Evolutionary conservation across 768 basidiomycete species (phyloP), one percentile per base, ranked within the genome.

Genomic region (Phylloporus rhodoxanthus): DNA sequence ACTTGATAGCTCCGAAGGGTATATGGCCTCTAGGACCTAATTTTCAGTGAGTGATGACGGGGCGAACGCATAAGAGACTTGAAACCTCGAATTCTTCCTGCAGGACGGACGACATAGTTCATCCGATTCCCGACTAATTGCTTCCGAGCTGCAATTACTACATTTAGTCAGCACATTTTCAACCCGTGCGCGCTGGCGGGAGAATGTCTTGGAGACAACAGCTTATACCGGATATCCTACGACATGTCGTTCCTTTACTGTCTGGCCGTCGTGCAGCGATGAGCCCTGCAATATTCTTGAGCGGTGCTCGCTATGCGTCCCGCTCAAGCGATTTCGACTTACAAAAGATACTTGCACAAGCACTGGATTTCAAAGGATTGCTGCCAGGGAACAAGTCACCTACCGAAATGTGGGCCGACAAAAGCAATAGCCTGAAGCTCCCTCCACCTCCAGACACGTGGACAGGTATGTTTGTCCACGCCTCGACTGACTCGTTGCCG

Each of bases 1-100:
- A 96, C 94, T 87, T 62, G 85, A 79, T 50, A 96, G 74, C 68
- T 98, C 95, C 56, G 90, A 85, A 5, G 95, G 91, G 68, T 95
- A 98, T 67, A 98, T 98, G 3, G 91, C 85, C 71, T 95, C 92
- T 57, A 97, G 78, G 23, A 96, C 92, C 87, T 95, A 60, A 17
- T 26, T 50, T 52, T 44, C 20, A 45, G 46, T 53, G 53, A 47
- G 57, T 43, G 42, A 54, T 26, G 46, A 34, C 36, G 48, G 43
- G 40, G 25, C 26, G 37, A 19, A 39, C 42, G 34, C 48, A 48
- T 37, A 46, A 50, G 50, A 37, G 38, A 56, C 47, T 53, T 52
- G 21, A 48, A 60, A 94, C 92, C 82, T 97, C 92, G 54, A 93
- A 82, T 69, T 97, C 93, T 71, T 97, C 93, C 48, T 81, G 74